phyloP scores from a whole-genome alignment of 192 early-diverging fungal species.

The Chytriomyces confervae region DNA sequence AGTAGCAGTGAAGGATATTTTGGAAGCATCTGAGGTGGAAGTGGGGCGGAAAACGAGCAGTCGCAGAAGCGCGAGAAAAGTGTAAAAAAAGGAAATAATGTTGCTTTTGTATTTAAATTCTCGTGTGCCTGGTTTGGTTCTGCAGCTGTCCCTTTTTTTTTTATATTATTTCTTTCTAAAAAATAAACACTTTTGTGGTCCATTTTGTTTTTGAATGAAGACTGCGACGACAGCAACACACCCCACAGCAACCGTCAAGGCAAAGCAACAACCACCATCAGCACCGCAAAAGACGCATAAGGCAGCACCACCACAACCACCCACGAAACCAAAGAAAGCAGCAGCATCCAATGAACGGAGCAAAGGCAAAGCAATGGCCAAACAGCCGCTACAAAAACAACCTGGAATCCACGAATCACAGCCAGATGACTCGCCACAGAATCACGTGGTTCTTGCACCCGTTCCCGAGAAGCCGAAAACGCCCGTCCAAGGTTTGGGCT shows the following conservation, averaged over 20 bases:
- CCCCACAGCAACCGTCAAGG: neutral
- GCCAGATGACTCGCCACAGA: neutral
- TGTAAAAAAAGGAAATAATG: no score
- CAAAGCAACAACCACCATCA: neutral
- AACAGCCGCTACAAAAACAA: neutral
- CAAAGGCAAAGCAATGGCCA: neutral
- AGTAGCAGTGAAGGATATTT: no score
- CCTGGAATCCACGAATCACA: neutral
- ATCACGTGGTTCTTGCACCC: neutral
- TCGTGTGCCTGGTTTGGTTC: neutral
- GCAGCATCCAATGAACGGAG: neutral
- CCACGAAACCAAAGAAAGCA: neutral
- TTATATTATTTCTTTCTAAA: neutral
- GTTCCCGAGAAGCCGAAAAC: neutral
- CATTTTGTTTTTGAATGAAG: neutral
- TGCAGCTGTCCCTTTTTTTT: neutral
- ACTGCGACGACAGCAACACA: neutral
- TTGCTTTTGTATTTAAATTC: neutral
- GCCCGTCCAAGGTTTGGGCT: neutral
- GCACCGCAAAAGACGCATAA: neutral
- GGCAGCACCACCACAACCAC: neutral
- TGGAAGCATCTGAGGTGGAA: no score
- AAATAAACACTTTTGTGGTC: neutral
- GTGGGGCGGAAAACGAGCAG: no score
- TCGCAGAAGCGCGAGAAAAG: no score